Percentiles rank a stretch among this genome's conserved stretches.
Evolutionary conservation across 2,329 filamentous ascomycete species (phyloP).

Genomic region (Alternaria metachromatica): DNA sequence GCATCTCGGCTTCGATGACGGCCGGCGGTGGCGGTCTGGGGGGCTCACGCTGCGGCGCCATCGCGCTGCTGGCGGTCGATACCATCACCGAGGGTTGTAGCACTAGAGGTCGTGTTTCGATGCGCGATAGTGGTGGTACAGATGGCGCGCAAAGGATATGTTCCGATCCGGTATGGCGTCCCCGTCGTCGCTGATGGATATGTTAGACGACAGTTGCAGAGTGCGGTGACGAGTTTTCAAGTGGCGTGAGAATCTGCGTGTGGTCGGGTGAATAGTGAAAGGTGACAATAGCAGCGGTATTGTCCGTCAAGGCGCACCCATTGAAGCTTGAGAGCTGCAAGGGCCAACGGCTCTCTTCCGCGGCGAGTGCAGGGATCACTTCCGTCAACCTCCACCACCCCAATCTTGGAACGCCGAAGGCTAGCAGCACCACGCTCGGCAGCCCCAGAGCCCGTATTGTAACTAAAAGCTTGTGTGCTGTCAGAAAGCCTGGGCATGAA

Average conservation of each 20-base stretch:
- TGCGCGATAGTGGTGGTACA: not conserved
- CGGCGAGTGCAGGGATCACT: slow-evolving; percentile 20
- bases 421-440: not conserved
- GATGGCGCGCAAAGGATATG: not conserved
- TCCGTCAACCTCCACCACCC: slow-evolving; percentile 7
- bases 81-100: slow-evolving; percentile 32
- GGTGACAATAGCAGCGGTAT: not conserved
- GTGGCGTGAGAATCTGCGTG: not conserved
- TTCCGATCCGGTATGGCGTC: not conserved
- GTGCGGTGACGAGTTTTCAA: not conserved
- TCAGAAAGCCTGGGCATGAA: not conserved
- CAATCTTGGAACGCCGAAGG: not conserved
- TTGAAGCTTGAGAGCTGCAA: slow-evolving; percentile 14
- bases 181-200: not conserved
- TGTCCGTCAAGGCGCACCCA: slow-evolving; percentile 6
- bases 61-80: slow-evolving; percentile 29
- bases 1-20: slow-evolving; percentile 64
- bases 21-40: slow-evolving; percentile 52
- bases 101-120: not conserved
- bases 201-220: not conserved
- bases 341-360: slow-evolving; percentile 23
- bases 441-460: not conserved
- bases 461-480: not conserved
- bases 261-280: not conserved
- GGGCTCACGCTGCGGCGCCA: slow-evolving; percentile 36